Evolutionary conservation across 495 filamentous ascomycete species (phyloP).

Genomic region (Hyphodiscus hymeniophilus): DNA sequence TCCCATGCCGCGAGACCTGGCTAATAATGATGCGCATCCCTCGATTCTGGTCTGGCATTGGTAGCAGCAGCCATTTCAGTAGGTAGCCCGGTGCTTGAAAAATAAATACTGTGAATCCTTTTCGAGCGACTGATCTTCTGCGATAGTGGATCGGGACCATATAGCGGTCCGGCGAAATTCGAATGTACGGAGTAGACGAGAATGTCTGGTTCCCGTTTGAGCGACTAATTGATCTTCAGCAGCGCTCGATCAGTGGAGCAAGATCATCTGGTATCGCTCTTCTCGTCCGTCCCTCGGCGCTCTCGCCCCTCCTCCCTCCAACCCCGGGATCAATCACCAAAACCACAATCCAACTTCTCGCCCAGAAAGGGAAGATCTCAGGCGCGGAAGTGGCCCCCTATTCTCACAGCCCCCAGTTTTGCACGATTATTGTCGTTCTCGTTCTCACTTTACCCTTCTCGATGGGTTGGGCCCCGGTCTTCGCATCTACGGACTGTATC

Average conservation of each 20-base stretch:
- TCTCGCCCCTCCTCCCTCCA: no score
- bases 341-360: not conserved
- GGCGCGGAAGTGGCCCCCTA: not conserved
- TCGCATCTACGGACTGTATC: no score
- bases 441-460: not conserved
- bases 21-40: conserved; percentile 10
- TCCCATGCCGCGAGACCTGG: conserved; percentile 7
- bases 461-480: not conserved
- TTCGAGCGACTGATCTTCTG: no score
- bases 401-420: conserved; percentile 1
- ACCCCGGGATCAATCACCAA: not conserved
- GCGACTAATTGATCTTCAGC: no score
- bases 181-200: no score
- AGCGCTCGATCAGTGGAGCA: no score
- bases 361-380: no score
- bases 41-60: no score
- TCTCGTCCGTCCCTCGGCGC: not conserved
- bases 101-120: not conserved
- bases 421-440: not conserved
- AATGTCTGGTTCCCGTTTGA: no score
- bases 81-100: not conserved
- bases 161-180: no score
- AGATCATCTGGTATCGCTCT: no score
- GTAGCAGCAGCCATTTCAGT: not conserved
- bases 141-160: no score